Conservation (phyloP, 305 asterid species). For the Fraxinus ornus region DNA sequence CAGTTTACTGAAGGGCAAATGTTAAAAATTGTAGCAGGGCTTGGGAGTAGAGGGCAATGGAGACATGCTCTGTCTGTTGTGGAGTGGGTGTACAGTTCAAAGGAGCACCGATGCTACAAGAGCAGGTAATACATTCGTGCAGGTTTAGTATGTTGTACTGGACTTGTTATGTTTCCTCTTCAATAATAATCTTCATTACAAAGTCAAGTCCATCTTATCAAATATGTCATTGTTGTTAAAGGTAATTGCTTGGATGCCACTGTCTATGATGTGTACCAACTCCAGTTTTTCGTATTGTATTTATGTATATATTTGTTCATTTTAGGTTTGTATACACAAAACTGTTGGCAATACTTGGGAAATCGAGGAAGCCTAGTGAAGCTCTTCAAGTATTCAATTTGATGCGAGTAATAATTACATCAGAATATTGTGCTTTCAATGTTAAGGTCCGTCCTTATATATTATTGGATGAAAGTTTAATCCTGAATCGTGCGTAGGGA, state of each 20-base stretch:
- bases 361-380: constrained; percentile 64
- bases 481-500: constrained; percentile 42
- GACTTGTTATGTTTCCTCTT: not conserved
- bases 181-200: not conserved
- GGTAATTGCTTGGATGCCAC: constrained; percentile 14
- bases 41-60: constrained; percentile 80
- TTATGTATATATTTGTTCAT: constrained; percentile 30
- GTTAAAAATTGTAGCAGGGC: constrained; percentile 79
- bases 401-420: constrained; percentile 67
- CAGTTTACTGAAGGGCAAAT: constrained; percentile 82
- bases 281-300: constrained; percentile 2
- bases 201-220: not conserved
- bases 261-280: not conserved
- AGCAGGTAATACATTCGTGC: constrained; percentile 54
- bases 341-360: constrained; percentile 76
- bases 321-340: constrained; percentile 88
- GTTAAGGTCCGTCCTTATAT: constrained; percentile 7
- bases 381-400: constrained; percentile 74
- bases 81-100: constrained; percentile 72
- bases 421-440: constrained; percentile 13
- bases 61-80: constrained; percentile 74
- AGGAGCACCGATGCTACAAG: constrained; percentile 62
- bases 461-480: constrained; percentile 22
- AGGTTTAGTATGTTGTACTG: not conserved
- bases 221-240: not conserved